These are phyloP conservation scores for Populus tomentosa DNA, from an alignment of 441 rosid genomes.

Conservation along the genomic window DNA sequence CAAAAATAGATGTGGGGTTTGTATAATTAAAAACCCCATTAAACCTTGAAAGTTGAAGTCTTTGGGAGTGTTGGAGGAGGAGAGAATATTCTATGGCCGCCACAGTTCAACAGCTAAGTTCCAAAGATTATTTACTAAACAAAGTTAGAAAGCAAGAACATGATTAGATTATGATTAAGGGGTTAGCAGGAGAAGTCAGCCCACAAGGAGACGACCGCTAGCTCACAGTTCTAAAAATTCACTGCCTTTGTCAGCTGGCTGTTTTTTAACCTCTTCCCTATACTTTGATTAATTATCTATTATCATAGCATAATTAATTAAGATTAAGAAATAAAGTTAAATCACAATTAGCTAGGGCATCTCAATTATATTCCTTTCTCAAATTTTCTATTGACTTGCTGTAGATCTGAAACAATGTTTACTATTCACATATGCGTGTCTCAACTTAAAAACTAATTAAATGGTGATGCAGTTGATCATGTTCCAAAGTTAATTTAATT, in stretches of 20 bases:
- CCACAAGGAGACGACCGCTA: slow-evolving; percentile 60
- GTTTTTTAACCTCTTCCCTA: slow-evolving; percentile 39
- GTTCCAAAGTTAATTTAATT: too few relatives aligned
- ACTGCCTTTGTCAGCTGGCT: slow-evolving; percentile 82
- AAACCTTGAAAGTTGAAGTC: slow-evolving; percentile 43
- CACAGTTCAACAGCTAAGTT: slow-evolving; percentile 73
- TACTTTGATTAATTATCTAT: not conserved
- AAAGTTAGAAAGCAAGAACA: slow-evolving; percentile 41
- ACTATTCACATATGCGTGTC: too few relatives aligned
- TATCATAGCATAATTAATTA: not conserved
- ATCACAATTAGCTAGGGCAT: not conserved
- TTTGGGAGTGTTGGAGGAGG: slow-evolving; percentile 49
- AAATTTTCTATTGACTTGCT: not conserved
- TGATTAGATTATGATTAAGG: slow-evolving; percentile 93
- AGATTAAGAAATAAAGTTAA: not conserved
- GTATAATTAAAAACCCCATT: slow-evolving; percentile 21
- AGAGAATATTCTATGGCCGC: slow-evolving; percentile 89
- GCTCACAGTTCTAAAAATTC: slow-evolving; percentile 75
- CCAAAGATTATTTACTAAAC: slow-evolving; percentile 54
- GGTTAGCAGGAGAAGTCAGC: slow-evolving; percentile 69
- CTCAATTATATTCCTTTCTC: not conserved
- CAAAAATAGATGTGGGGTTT: slow-evolving; percentile 11
- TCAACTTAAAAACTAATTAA: too few relatives aligned
- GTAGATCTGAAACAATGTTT: too few relatives aligned
- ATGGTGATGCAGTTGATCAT: too few relatives aligned